A percentile compares a stretch with the other conserved stretches of the same genome.
Evolutionary conservation across 2,329 filamentous ascomycete genomes (phyloP).

Genomic region (Fusarium oligoseptatum): DNA sequence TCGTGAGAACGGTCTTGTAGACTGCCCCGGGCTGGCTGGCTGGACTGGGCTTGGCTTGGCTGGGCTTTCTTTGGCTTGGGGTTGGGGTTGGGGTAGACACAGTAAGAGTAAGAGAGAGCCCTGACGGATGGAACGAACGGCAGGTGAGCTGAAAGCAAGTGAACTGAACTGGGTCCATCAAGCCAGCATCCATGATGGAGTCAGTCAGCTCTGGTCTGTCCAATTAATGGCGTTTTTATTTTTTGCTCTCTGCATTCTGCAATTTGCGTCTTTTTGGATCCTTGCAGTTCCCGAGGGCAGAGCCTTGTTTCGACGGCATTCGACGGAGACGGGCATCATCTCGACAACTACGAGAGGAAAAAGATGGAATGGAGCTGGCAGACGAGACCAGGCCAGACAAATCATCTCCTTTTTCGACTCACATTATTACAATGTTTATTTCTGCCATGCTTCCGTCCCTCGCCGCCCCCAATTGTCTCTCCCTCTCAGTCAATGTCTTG

Average conservation of each 20-base stretch:
- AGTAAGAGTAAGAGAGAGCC: neutral
- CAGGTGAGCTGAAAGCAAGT: neutral
- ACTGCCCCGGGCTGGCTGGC: neutral
- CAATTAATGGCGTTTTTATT: slow-evolving; percentile 1
- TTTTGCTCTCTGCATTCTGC: slow-evolving; percentile 6
- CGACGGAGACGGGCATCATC: neutral
- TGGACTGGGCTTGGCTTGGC: neutral
- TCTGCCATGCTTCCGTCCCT: neutral
- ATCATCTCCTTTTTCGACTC: neutral
- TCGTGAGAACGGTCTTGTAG: neutral
- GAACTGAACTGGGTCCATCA: slow-evolving; percentile 13
- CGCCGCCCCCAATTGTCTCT: neutral
- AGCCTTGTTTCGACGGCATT: slow-evolving; percentile 35
- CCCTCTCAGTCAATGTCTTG: slow-evolving; percentile 10
- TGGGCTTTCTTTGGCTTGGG: slow-evolving; percentile 2
- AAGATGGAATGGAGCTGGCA: neutral
- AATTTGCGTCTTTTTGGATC: slow-evolving; percentile 15
- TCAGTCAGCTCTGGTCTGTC: neutral
- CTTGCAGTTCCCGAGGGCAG: neutral
- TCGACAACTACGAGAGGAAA: neutral
- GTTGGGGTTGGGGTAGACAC: neutral
- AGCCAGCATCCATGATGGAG: neutral
- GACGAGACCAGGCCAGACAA: neutral
- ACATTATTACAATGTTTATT: neutral
- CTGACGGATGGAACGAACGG: neutral